Percentiles rank a stretch among this genome's conserved stretches.
Evolutionary conservation across 495 filamentous ascomycete species (phyloP).

Genomic region (Thermothielavioides terrestris): DNA sequence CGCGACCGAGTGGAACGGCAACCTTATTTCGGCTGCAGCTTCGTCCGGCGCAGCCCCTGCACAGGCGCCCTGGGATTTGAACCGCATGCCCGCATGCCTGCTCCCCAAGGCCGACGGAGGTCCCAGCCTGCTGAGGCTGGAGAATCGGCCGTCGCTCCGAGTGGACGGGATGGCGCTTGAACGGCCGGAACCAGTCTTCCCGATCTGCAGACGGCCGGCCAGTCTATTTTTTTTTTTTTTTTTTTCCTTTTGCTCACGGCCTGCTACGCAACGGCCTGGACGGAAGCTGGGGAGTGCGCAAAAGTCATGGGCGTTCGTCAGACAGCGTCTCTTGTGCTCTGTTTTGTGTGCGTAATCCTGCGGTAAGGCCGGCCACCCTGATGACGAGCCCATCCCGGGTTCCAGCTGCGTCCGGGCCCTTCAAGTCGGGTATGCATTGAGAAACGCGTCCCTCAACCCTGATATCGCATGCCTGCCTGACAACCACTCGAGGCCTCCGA

Average conservation of each 20-base stretch:
- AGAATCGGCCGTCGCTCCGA: neutral
- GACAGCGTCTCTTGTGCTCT: too few species aligned
- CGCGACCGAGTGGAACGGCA: slow-evolving; percentile 7
- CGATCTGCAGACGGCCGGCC: neutral
- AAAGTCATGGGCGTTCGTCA: neutral
- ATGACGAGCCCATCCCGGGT: too few species aligned
- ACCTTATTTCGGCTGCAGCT: slow-evolving; percentile 27
- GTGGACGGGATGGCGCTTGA: neutral
- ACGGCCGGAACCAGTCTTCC: neutral
- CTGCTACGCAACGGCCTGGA: too few species aligned
- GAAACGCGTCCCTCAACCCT: too few species aligned
- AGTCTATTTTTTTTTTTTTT: neutral
- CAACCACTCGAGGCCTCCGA: neutral
- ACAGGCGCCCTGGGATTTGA: neutral
- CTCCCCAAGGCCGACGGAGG: slow-evolving; percentile 4
- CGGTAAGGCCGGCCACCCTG: too few species aligned
- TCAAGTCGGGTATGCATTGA: too few species aligned
- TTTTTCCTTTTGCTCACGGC: too few species aligned
- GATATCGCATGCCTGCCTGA: too few species aligned
- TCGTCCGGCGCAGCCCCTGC: slow-evolving; percentile 12
- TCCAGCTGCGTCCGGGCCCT: too few species aligned
- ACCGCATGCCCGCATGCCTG: neutral
- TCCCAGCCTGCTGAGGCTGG: neutral
- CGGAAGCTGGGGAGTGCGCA: neutral
- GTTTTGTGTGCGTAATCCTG: too few species aligned